Evolutionary conservation across 208 protist species (phyloP).

Genomic region (Trypanosoma melophagium): DNA sequence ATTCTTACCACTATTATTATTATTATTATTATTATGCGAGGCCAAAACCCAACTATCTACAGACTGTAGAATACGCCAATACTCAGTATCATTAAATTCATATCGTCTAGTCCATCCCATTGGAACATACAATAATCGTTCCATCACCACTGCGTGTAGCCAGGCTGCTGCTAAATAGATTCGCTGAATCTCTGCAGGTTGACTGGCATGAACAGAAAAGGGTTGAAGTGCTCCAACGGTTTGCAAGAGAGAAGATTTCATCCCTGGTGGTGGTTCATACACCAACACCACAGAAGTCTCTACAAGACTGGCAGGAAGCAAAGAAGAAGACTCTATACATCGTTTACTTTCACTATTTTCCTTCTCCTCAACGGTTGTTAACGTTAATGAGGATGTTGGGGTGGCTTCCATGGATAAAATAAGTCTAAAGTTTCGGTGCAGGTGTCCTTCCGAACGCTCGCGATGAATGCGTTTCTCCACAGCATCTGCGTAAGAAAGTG

Average conservation of each 20-base stretch:
- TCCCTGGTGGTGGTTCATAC: constrained; percentile 96
- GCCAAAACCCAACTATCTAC: constrained; percentile 91
- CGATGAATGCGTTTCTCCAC: constrained; percentile 97
- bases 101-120: constrained; percentile 98
- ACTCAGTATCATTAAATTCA: constrained; percentile 98
- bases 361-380: constrained; percentile 29
- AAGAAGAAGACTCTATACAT: not conserved
- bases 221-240: constrained; percentile 13
- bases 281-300: constrained; percentile 82
- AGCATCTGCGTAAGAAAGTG: constrained; percentile 89
- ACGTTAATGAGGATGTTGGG: not conserved
- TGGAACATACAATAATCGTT: constrained; percentile 95
- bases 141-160: constrained; percentile 96
- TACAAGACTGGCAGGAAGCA: constrained; percentile 78
- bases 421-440: constrained; percentile 93
- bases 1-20: constrained; percentile 36
- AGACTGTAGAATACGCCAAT: constrained; percentile 89
- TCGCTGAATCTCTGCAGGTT: constrained; percentile 80
- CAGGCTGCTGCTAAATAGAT: constrained; percentile 97
- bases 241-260: constrained; percentile 78
- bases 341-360: not conserved
- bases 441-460: constrained; percentile 45
- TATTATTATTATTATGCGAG: constrained; percentile 11
- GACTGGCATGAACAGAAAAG: constrained; percentile 2
- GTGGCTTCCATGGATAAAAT: constrained; percentile 95